A percentile compares a stretch with the other conserved stretches of the same genome.
Evolutionary conservation across 805 yeast genomes (phyloP).

Genomic region (Kregervanrija delftensis): DNA sequence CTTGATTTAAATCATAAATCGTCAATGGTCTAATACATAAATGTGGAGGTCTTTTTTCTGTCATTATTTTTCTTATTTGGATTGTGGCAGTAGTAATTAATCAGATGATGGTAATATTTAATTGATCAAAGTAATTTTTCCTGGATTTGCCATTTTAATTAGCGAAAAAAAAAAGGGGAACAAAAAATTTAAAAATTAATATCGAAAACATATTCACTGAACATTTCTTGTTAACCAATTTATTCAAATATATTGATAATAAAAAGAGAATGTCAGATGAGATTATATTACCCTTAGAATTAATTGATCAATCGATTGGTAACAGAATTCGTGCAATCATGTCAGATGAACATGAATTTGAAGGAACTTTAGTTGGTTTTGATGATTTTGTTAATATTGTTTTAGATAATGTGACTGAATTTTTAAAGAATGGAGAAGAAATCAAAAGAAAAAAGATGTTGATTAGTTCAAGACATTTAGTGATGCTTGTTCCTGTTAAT

Average conservation of each 20-base stretch:
- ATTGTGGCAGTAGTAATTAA: background rate
- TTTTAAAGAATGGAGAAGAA: constrained; percentile 34
- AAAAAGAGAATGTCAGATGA: constrained; percentile 3
- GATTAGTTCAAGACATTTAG: constrained; percentile 64
- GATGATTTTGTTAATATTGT: constrained; percentile 95
- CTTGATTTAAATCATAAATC: constrained; percentile 63
- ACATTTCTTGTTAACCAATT: no score
- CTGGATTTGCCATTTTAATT: no score
- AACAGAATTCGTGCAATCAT: constrained; percentile 69
- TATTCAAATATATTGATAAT: no score
- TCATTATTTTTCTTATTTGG: background rate
- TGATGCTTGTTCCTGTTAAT: constrained; percentile 49
- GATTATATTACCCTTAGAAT: constrained; percentile 59
- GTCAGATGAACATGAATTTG: constrained; percentile 62
- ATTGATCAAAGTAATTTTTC: no score
- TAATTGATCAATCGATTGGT: constrained; percentile 83
- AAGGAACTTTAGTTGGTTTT: constrained; percentile 86
- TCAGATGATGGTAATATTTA: no score
- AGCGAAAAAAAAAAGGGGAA: no score
- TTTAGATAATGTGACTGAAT: constrained; percentile 71
- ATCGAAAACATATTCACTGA: no score
- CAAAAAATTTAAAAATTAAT: no score
- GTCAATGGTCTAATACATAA: constrained; percentile 70
- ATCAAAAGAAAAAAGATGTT: constrained; percentile 50
- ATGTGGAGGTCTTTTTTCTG: constrained; percentile 41